Evolutionary conservation across 1,284 basidiomycete species (phyloP).

Genomic region (Ganoderma leucocontextum): DNA sequence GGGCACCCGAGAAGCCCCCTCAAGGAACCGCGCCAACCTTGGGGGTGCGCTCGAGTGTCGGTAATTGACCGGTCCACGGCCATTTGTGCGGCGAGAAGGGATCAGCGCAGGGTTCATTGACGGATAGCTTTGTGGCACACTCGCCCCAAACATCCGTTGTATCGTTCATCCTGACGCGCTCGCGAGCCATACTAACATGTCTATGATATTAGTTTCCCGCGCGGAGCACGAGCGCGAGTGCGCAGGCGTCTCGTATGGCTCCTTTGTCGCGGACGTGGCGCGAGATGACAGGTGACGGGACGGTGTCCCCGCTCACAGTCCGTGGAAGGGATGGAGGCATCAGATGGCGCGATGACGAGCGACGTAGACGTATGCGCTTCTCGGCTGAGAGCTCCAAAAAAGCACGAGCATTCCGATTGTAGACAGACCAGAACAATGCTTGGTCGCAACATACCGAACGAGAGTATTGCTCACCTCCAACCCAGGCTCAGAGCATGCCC

Average conservation of each 20-base stretch:
- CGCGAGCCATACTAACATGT: not conserved
- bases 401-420: not conserved
- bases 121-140: slow-evolving; percentile 14
- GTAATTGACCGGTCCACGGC: not conserved
- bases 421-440: not conserved
- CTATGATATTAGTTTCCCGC: not conserved
- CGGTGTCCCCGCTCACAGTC: not conserved
- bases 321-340: not conserved
- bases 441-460: not conserved
- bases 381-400: too few relatives aligned
- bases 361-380: not conserved
- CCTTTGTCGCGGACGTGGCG: not conserved
- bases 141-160: slow-evolving; percentile 9
- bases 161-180: slow-evolving; percentile 13
- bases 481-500: not conserved
- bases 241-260: not conserved
- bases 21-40: not conserved
- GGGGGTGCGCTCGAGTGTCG: not conserved
- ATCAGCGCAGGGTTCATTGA: slow-evolving; percentile 20
- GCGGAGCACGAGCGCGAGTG: not conserved
- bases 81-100: not conserved
- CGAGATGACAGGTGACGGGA: not conserved
- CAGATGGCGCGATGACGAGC: not conserved
- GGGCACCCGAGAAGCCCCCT: slow-evolving; percentile 2
- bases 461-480: not conserved